phyloP scores from a whole-genome alignment of 495 filamentous ascomycete genomes.

The Penicillium canariense region DNA sequence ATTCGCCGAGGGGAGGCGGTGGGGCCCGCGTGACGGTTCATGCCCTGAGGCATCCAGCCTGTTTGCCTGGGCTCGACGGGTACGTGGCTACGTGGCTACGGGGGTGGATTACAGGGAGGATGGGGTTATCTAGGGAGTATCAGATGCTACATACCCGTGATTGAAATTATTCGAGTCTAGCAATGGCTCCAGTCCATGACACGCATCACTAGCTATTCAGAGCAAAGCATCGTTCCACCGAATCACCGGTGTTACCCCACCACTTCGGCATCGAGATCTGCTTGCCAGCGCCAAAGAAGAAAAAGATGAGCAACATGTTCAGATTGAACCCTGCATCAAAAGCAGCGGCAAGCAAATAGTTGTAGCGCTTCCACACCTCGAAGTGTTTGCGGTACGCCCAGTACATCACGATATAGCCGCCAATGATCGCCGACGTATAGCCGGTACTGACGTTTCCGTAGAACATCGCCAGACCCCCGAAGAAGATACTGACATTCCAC shows the following conservation, averaged over 20 bases:
- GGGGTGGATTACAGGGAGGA: too few relatives aligned
- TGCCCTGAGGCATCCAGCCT: conserved; percentile 16
- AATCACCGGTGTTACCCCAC: conserved; percentile 52
- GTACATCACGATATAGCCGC: conserved; percentile 56
- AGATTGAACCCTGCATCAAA: conserved; percentile 59
- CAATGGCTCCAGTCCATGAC: neutral
- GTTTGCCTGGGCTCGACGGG: neutral
- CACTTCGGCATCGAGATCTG: conserved; percentile 54
- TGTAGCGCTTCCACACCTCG: conserved; percentile 56
- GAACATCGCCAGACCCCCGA: conserved; percentile 33
- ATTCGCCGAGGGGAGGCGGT: conserved; percentile 15
- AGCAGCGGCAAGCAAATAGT: conserved; percentile 54
- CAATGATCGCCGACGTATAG: conserved; percentile 54
- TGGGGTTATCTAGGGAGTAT: too few relatives aligned
- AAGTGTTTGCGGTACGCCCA: conserved; percentile 51
- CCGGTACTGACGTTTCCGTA: conserved; percentile 49
- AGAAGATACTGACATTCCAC: conserved; percentile 58
- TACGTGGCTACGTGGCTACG: neutral
- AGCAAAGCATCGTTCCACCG: conserved; percentile 38
- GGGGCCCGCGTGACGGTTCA: conserved; percentile 19
- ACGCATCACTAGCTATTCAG: conserved; percentile 14
- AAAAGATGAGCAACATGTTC: conserved; percentile 55
- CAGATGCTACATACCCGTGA: too few relatives aligned
- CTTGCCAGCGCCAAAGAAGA: conserved; percentile 53
- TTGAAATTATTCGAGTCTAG: too few relatives aligned